These are phyloP conservation scores for Thermothelomyces thermophilus DNA, from an alignment of 2,329 filamentous ascomycete species.

Conservation along the genomic window DNA sequence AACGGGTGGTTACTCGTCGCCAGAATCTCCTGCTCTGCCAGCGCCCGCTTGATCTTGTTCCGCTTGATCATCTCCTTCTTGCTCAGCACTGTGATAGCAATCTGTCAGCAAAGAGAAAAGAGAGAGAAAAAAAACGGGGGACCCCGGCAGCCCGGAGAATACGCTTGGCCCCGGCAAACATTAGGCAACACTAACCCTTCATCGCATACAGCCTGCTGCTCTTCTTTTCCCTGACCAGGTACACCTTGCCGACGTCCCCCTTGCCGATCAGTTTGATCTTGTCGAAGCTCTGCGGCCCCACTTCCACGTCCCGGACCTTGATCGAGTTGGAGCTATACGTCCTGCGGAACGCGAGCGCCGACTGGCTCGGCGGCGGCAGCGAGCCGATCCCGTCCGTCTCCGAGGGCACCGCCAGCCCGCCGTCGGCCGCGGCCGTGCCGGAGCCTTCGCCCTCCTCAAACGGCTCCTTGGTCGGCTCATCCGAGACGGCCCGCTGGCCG, in stretches of 20 bases:
- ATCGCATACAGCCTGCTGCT: constrained; percentile 91
- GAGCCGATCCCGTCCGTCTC: constrained; percentile 50
- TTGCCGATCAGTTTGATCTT: constrained; percentile 99
- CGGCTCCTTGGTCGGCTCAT: constrained; percentile 79
- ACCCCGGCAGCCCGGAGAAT: neutral
- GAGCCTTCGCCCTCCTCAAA: constrained; percentile 51
- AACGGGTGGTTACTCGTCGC: constrained; percentile 98
- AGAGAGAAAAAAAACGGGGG: too few relatives aligned
- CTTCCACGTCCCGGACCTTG: constrained; percentile 95
- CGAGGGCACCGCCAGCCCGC: constrained; percentile 33
- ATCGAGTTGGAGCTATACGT: constrained; percentile 99
- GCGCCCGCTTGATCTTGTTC: constrained; percentile 98
- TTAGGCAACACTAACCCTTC: constrained; percentile 65
- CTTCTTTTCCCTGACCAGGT: constrained; percentile 96
- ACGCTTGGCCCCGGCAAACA: constrained; percentile 7
- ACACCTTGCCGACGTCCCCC: constrained; percentile 97
- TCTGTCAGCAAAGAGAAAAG: constrained; percentile 36
- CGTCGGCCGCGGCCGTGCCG: constrained; percentile 33
- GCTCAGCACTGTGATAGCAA: constrained; percentile 68
- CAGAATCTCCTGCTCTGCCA: constrained; percentile 96
- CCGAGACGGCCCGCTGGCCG: constrained; percentile 67
- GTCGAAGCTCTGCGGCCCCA: constrained; percentile 91
- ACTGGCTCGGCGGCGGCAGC: constrained; percentile 61
- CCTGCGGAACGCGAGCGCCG: constrained; percentile 72
- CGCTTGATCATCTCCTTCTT: constrained; percentile 99